phyloP scores from a whole-genome alignment of 176 grass and related monocot genomes.

The Juncus inflexus region DNA sequence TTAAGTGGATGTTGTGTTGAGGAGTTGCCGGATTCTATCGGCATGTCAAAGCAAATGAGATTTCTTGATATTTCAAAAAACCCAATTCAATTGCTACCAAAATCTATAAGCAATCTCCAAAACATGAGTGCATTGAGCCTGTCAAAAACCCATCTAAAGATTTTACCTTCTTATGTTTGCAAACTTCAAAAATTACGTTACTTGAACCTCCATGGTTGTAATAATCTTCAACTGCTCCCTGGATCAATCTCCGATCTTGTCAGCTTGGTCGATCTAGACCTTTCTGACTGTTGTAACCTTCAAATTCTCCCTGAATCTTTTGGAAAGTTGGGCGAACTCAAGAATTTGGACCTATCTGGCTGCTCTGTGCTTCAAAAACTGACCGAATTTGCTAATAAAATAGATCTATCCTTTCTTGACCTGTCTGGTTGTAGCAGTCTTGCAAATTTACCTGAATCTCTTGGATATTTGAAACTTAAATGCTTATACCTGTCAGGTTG shows the following conservation, averaged over 20 bases:
- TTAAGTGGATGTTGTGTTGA: constrained; percentile 7
- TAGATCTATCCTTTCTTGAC: neutral
- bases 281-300: constrained; percentile 22
- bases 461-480: neutral
- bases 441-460: neutral
- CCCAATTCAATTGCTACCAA: neutral
- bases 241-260: constrained; percentile 18
- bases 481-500: constrained; percentile 17
- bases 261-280: constrained; percentile 16
- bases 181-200: constrained; percentile 20
- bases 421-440: neutral
- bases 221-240: constrained; percentile 12
- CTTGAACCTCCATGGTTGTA: constrained; percentile 15
- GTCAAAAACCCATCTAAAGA: constrained; percentile 7
- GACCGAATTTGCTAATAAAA: constrained; percentile 4
- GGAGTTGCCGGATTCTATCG: constrained; percentile 6
- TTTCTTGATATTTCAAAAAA: constrained; percentile 24
- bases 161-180: constrained; percentile 10
- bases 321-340: constrained; percentile 3
- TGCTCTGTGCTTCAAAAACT: constrained; percentile 14
- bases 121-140: constrained; percentile 5
- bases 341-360: constrained; percentile 16
- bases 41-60: constrained; percentile 16
- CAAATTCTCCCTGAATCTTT: constrained; percentile 18
- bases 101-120: constrained; percentile 22